Percentiles rank a stretch among this genome's conserved stretches.
Conservation (phyloP, 768 basidiomycete genomes). For the Boletus huronensis region DNA sequence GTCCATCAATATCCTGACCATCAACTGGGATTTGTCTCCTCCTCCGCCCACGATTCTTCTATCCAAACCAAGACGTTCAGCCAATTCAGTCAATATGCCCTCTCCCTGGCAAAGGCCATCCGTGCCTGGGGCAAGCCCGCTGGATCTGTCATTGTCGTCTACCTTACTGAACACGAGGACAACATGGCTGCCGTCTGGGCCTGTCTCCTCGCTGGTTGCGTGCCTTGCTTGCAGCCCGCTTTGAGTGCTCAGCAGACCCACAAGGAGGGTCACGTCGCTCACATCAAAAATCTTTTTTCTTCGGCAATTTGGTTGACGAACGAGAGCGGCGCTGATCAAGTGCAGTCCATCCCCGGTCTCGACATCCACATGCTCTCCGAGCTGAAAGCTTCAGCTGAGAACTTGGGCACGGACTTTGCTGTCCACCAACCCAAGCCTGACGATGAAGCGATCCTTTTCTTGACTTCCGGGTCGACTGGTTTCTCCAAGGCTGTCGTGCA, state of each 20-base stretch:
- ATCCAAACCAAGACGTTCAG: conserved; percentile 25
- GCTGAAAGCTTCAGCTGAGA: conserved; percentile 14
- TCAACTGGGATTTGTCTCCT: conserved; percentile 27
- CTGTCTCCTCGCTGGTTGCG: conserved; percentile 28
- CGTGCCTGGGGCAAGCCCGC: conserved; percentile 23
- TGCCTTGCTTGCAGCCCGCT: conserved; percentile 33
- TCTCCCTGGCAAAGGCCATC: conserved; percentile 22
- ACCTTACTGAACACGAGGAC: conserved; percentile 33
- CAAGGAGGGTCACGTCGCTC: conserved; percentile 17
- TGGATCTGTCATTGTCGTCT: conserved; percentile 27
- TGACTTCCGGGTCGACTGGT: conserved; percentile 45
- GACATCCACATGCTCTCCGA: conserved; percentile 27
- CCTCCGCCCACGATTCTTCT: conserved; percentile 26
- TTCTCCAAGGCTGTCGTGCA: conserved; percentile 43
- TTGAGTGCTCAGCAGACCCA: conserved; percentile 29
- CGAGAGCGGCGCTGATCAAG: conserved; percentile 26
- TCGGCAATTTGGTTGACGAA: conserved; percentile 32
- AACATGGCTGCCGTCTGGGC: conserved; percentile 23
- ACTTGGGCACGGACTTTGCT: conserved; percentile 9
- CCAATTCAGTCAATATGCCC: conserved; percentile 15
- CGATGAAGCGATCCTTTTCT: conserved; percentile 33
- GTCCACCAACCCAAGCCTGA: conserved; percentile 22
- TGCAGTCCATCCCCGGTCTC: conserved; percentile 22
- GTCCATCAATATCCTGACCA: conserved; percentile 22
- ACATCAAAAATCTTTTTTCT: conserved; percentile 29